Conservation (phyloP, 1,284 basidiomycete genomes). For the Caloboletus inedulis region DNA sequence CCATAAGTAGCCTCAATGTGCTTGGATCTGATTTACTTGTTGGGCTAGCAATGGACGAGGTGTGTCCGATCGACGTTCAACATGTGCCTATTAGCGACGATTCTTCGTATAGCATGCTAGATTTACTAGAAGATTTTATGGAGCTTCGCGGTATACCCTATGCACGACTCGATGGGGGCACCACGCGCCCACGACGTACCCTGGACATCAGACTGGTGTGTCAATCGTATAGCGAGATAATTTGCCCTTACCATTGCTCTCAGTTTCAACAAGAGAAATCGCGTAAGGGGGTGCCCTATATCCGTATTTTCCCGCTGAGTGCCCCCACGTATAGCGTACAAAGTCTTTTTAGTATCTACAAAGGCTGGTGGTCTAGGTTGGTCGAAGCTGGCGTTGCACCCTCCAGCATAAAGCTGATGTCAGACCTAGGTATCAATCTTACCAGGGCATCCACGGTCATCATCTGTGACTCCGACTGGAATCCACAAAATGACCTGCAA, state of each 20-base stretch:
- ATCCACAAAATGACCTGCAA: conserved; percentile 83
- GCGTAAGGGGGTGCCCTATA: conserved; percentile 35
- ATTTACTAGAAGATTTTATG: conserved; percentile 84
- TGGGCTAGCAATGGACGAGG: conserved; percentile 52
- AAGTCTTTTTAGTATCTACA: conserved; percentile 82
- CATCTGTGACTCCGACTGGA: conserved; percentile 74
- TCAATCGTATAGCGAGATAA: background rate
- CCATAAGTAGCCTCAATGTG: background rate
- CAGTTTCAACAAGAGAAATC: conserved; percentile 59
- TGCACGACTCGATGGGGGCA: conserved; percentile 74
- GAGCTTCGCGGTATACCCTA: conserved; percentile 67
- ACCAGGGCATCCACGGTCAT: conserved; percentile 82
- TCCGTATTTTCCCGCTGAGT: conserved; percentile 22
- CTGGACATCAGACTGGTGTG: conserved; percentile 56
- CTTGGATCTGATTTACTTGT: conserved; percentile 3
- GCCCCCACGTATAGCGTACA: conserved; percentile 56
- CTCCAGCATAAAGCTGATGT: background rate
- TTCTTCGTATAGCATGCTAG: conserved; percentile 64
- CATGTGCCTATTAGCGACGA: background rate
- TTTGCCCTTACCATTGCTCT: conserved; percentile 4
- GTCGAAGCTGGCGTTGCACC: conserved; percentile 6
- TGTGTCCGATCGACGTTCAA: conserved; percentile 19
- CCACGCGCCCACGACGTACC: conserved; percentile 48
- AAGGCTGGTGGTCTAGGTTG: conserved; percentile 82
- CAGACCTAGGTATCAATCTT: conserved; percentile 62